These are phyloP conservation scores for Mycotypha africana DNA, from an alignment of 371 early-diverging fungal species.

Conservation along the genomic window DNA sequence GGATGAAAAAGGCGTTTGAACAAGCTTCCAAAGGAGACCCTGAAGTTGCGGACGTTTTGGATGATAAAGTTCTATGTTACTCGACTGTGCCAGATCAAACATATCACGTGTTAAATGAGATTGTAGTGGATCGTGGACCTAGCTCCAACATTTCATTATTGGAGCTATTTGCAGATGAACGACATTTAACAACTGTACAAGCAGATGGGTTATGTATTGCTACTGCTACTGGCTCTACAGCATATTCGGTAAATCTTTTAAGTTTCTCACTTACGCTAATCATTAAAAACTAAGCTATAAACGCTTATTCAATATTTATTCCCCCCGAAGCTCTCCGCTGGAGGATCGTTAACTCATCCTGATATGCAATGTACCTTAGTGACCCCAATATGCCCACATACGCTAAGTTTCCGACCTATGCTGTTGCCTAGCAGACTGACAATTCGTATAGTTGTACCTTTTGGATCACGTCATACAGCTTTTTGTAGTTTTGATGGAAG, in stretches of 20 bases:
- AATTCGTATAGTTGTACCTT: constrained; percentile 70
- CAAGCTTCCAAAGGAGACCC: constrained; percentile 1
- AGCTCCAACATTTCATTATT: constrained; percentile 82
- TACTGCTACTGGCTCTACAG: constrained; percentile 95
- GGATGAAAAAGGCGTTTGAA: constrained; percentile 22
- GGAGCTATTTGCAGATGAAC: constrained; percentile 86
- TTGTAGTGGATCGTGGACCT: constrained; percentile 86
- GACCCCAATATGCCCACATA: constrained; percentile 94
- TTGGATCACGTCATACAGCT: constrained; percentile 62
- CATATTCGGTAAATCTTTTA: constrained; percentile 68
- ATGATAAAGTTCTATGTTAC: constrained; percentile 25
- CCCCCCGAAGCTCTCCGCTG: constrained; percentile 71
- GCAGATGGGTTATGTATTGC: constrained; percentile 90
- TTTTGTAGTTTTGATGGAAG: constrained; percentile 91
- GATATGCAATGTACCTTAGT: constrained; percentile 86
- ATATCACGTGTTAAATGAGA: constrained; percentile 69
- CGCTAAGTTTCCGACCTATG: constrained; percentile 92
- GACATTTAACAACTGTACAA: constrained; percentile 78
- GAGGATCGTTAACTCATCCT: constrained; percentile 93
- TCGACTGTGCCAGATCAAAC: constrained; percentile 38
- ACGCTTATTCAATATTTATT: too few relatives aligned
- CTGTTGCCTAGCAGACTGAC: constrained; percentile 84
- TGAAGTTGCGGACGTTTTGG: neutral
- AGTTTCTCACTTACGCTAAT: too few relatives aligned
- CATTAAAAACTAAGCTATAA: too few relatives aligned